Evolutionary conservation across 768 basidiomycete species (phyloP).

Genomic region (Mycena crocata): DNA sequence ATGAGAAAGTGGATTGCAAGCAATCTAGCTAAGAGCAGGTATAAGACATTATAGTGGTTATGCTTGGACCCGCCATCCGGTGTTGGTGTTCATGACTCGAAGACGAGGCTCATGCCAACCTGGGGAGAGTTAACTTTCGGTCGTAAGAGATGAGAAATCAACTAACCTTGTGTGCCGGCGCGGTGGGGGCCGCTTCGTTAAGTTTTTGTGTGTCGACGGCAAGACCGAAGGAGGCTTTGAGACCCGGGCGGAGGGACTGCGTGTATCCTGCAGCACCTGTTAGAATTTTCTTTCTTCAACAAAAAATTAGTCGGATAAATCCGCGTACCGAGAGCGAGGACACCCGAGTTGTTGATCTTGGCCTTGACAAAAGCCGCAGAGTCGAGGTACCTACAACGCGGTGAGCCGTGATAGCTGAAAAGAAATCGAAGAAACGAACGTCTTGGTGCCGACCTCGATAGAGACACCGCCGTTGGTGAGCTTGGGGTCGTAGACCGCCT

Average conservation of each 20-base stretch:
- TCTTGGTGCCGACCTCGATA: slow-evolving; percentile 96
- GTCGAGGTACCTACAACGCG: slow-evolving; percentile 77
- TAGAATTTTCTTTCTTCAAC: slow-evolving; percentile 21
- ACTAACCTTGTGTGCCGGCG: slow-evolving; percentile 81
- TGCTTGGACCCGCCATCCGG: slow-evolving; percentile 7
- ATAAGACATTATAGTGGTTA: slow-evolving; percentile 19
- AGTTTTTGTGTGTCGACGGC: slow-evolving; percentile 95
- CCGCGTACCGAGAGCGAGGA: slow-evolving; percentile 80
- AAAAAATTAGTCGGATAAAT: background rate
- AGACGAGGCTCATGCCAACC: slow-evolving; percentile 81
- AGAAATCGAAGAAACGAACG: slow-evolving; percentile 59
- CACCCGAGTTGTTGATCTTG: slow-evolving; percentile 97
- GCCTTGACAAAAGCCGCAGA: slow-evolving; percentile 94
- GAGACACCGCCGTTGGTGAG: slow-evolving; percentile 85
- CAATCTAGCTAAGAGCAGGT: slow-evolving; percentile 21
- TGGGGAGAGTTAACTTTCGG: slow-evolving; percentile 35
- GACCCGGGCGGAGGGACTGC: slow-evolving; percentile 92
- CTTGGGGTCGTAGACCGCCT: slow-evolving; percentile 97
- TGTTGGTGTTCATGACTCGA: slow-evolving; percentile 68
- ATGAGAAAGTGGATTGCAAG: slow-evolving; percentile 18
- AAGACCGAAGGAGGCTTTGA: slow-evolving; percentile 93
- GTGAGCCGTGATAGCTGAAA: slow-evolving; percentile 10
- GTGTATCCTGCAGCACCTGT: slow-evolving; percentile 73
- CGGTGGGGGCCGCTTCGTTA: slow-evolving; percentile 73
- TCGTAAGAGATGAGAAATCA: background rate